A percentile compares a stretch with the other conserved stretches of the same genome.
phyloP scores from a whole-genome alignment of 805 yeast genomes.

The Cyberlindnera euphorbiae region DNA sequence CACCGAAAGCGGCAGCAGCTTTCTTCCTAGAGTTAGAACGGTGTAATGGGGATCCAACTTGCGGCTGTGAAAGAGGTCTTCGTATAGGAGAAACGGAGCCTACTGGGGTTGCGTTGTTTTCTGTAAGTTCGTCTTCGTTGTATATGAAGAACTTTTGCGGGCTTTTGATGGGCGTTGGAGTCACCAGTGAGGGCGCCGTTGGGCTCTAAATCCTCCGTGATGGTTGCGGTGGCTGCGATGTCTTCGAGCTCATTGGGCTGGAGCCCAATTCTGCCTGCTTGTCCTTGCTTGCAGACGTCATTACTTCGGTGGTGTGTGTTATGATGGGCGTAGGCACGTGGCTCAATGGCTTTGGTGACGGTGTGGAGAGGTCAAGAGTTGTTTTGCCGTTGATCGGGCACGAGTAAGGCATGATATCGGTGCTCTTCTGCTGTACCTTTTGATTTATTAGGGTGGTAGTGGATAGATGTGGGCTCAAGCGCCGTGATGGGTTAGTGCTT shows the following conservation, averaged over 20 bases:
- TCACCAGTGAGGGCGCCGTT: conserved; percentile 2
- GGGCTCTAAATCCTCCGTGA: background rate
- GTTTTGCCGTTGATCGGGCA: conserved; percentile 24
- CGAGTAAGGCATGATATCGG: conserved; percentile 27
- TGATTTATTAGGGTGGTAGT: background rate
- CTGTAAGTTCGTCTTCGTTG: conserved; percentile 19
- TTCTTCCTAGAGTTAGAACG: conserved; percentile 13
- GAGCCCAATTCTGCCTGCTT: too few species aligned
- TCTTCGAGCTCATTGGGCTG: too few species aligned
- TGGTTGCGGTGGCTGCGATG: too few species aligned
- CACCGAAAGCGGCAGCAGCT: conserved; percentile 10
- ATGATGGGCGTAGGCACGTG: conserved; percentile 1
- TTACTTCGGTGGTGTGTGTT: too few species aligned
- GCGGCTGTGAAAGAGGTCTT: conserved; percentile 9
- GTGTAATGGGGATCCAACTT: conserved; percentile 2
- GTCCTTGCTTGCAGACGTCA: too few species aligned
- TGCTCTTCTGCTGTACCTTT: too few species aligned
- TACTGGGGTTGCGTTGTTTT: background rate
- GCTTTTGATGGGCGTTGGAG: conserved; percentile 7
- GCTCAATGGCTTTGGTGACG: conserved; percentile 4
- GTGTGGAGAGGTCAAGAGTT: conserved; percentile 10
- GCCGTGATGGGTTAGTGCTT: too few species aligned
- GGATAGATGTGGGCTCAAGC: background rate
- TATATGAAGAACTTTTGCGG: conserved; percentile 15
- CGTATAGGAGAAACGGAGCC: background rate